Base-by-base conservation (phyloP, 148 eudicot genomes). In the Fallopia convolvulus region DNA sequence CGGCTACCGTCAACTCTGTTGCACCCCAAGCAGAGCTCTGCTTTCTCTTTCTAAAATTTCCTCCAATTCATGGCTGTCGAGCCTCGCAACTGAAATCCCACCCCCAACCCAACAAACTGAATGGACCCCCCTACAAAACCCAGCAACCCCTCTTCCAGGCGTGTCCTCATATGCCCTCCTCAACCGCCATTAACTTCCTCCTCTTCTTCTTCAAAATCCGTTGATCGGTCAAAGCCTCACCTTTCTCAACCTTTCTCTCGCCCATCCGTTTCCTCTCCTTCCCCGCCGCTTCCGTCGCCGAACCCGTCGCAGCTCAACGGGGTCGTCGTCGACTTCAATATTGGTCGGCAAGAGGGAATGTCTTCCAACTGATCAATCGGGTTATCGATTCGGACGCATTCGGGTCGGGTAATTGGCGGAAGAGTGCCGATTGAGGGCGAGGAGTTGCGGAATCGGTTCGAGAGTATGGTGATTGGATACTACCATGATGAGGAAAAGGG, bases 251-350 rank as follows among this genome's bases (percentile, higher is more conserved):
- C 83, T 39, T 55, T 58, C 26, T 60, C 82, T 46, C 44, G 72
- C 44, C 75, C 72, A 17, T 36, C 76, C 2, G 66, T 49, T 3
- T 75, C 61, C 18, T 46, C 53, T 5, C 70, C 74, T 76, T 76
- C 5, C 60, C 80, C 20, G 81, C 79, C 14, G 75, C 81, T 3
- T 55, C 70, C 46, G 46, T 78, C 8, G 10, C 85, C 17, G 78
- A 77, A 40, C 33, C 82, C 46, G 58, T 85, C 18, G 48, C 76
- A 58, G 55, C 75, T 48, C 75, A 78, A 76, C 53, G 97, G 91
- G 78, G 88, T 91, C 5, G 94, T 91, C 1, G 93, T 93, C 47
- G 97, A 97, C 6, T 90, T 93, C 86, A n/a, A n/a, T n/a, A 83
- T 93, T 49, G 88, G 88, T 8, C 82, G 85, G 18, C 85, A 85